Evolutionary conservation across 2,329 filamentous ascomycete genomes (phyloP), one percentile per base, ranked within the genome.

Genomic region (Amesomyces nigricolor): DNA sequence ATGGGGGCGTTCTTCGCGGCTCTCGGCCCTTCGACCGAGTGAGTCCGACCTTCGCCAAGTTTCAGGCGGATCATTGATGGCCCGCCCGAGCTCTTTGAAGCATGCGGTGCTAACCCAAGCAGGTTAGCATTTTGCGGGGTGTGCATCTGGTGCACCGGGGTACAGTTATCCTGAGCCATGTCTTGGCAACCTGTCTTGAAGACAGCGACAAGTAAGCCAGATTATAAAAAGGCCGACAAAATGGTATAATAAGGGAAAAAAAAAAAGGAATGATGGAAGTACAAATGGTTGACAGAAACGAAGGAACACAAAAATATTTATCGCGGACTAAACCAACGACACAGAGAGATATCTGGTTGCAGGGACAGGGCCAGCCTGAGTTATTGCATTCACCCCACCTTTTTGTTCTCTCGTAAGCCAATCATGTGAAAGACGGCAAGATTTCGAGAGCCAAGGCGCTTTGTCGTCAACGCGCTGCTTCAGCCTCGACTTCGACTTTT

Each of bases 51-150:
- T 26, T 26, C 22, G 9, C 32, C 32, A 30, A 50, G 40, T 49
- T 56, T 42, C 44, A 42, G 51, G 59, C 59, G 57, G 57, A 59
- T 58, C 57, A 59, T 60, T 57, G 51, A 61, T 51, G 59, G 59
- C 7, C 57, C 59, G 59, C 57, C 55, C 37, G 17, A 39, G 7
- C 6, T 53, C 45, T 39, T 39, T 45, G 35, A 37, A 10, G 35
- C 49, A 46, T 43, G 13, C 6, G 5, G n/a, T 13, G 38, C 45
- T 43, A 44, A 43, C 8, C 45, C 1, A 10, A 39, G 2, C 17
- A 2, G n/a, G 32, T 9, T 32, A 46, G 49, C 29, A 4, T 11
- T 19, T 42, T 29, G 43, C 22, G 51, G 50, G 51, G 42, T 40
- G 30, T 43, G 16, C 13, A 9, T 35, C 9, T 35, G 32, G 32